Evolutionary conservation across 305 asterid genomes (phyloP), one percentile per base, ranked within the genome.

Genomic region (Coffea humblotiana): DNA sequence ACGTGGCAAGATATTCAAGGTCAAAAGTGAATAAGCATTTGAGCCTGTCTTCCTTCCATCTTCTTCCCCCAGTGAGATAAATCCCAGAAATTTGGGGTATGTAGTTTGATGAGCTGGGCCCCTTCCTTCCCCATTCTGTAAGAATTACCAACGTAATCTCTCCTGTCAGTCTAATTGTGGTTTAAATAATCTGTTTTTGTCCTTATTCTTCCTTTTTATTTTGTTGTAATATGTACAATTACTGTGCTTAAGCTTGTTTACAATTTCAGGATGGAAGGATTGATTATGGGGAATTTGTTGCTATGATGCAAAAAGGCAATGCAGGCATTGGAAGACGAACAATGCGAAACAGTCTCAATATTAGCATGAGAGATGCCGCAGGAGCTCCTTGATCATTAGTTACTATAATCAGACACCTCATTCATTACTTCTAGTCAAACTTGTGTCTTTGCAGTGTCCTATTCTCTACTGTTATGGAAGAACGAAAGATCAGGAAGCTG

Each of bases 261-360:
- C 29, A 52, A 29, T 84, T 80, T 29, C 81, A 95, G 99, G 99
- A 96, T 87, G 99, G 99, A 58, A 87, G 97, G 83, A 96, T 96
- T 79, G 99, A 94, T 80, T 94, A 96, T 69, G 98, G 99, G 56
- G 99, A 96, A 81, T 96, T 94, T 82, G 97, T 91, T 27, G 99
- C 99, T 72, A 96, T 96, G 99, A 96, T 96, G 99, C 90, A 91
- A 71, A 96, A 96, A 88, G 98, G 99, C 70, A 96, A 96, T 88
- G 91, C 93, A 21, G 96, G 97, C 60, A 79, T 96, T 72, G 99
- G 99, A 80, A 91, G 99, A 88, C 93, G 99, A 80, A 96, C 99
- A 35, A 96, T 96, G 99, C 86, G 97, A 67, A 96, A 96, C 88
- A 94, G 97, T 87, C 77, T 96, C 82, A 96, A 96, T 80, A 89